Conservation (phyloP, 257 asterid genomes). For the Parsonsia alboflavescens region DNA sequence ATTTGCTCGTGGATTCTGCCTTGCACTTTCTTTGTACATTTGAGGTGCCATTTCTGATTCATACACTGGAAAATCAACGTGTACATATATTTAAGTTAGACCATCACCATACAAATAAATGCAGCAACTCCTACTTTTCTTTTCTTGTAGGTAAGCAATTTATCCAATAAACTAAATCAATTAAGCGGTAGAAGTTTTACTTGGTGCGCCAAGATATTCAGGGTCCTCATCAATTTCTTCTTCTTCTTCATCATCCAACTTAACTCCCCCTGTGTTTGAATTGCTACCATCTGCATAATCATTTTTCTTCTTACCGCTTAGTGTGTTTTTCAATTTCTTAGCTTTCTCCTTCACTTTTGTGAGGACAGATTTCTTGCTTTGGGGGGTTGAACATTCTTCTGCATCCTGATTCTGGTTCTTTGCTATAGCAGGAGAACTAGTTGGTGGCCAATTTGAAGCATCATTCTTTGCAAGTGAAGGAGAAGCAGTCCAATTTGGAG, state of each 20-base stretch:
- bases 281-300: conserved; percentile 22
- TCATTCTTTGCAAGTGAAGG: background rate
- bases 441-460: conserved; percentile 21
- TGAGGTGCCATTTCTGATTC: conserved; percentile 87
- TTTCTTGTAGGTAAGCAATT: background rate
- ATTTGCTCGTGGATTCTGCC: conserved; percentile 83
- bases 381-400: conserved; percentile 43
- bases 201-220: conserved; percentile 96
- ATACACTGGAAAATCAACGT: conserved; percentile 51
- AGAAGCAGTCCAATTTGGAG: conserved; percentile 7
- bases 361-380: conserved; percentile 56
- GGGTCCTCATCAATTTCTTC: conserved; percentile 55
- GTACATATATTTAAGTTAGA: background rate
- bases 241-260: conserved; percentile 37
- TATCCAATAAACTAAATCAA: background rate
- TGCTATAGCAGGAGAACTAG: conserved; percentile 27
- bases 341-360: conserved; percentile 80
- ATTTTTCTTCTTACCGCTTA: conserved; percentile 50
- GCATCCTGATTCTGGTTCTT: conserved; percentile 31
- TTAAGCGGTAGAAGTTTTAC: conserved; percentile 28
- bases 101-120: too few relatives aligned
- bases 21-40: conserved; percentile 51
- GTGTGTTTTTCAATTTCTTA: conserved; percentile 52
- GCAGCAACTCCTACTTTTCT: background rate
- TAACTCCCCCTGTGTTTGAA: conserved; percentile 42